These are phyloP conservation scores for Clonostachys chloroleuca DNA, from an alignment of 2,329 filamentous ascomycete species.

Conservation along the genomic window DNA sequence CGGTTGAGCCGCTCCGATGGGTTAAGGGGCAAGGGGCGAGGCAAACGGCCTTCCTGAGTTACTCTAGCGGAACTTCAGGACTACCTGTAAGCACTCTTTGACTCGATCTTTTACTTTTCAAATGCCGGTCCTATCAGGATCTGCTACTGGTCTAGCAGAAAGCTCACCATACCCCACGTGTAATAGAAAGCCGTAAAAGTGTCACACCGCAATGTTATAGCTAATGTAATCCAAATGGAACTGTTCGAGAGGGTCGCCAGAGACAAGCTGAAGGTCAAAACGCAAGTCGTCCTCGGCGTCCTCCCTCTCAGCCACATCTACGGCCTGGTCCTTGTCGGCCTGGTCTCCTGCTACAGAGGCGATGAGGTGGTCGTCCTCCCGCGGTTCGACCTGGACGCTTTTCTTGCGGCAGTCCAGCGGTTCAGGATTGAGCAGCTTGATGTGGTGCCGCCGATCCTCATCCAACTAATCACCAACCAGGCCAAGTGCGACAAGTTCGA, in stretches of 20 bases:
- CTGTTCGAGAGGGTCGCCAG: conserved; percentile 35
- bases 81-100: conserved; percentile 51
- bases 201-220: conserved; percentile 73
- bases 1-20: conserved; percentile 55
- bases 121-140: neutral
- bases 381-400: conserved; percentile 69
- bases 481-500: conserved; percentile 59
- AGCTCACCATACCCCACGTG: neutral
- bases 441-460: conserved; percentile 75
- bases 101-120: no score
- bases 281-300: conserved; percentile 56
- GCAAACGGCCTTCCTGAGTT: conserved; percentile 73
- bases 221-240: conserved; percentile 64
- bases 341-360: conserved; percentile 62
- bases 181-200: conserved; percentile 78
- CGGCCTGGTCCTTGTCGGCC: conserved; percentile 66
- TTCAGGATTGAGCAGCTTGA: conserved; percentile 66
- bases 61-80: conserved; percentile 76
- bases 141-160: conserved; percentile 1
- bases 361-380: conserved; percentile 70
- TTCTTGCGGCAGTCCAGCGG: conserved; percentile 59
- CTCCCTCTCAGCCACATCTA: conserved; percentile 83
- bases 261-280: conserved; percentile 33
- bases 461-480: conserved; percentile 64
- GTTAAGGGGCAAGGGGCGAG: conserved; percentile 59